Conservation (phyloP, 2,329 filamentous ascomycete species). For the Colletotrichum zoysiae region DNA sequence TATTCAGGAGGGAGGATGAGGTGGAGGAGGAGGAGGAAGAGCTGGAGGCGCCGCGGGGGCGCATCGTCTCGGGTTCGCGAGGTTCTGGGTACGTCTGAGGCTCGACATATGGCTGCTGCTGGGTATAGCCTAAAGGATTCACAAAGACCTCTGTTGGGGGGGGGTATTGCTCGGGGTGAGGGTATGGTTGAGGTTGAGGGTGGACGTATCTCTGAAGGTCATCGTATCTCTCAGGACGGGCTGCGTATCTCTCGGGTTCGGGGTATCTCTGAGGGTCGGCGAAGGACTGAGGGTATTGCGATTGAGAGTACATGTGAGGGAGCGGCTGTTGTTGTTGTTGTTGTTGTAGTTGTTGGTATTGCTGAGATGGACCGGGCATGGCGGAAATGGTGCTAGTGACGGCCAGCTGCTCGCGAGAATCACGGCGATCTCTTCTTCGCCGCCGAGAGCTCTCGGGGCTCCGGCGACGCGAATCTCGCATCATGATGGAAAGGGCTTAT, state of each 20-base stretch:
- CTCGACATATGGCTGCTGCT: conserved; percentile 31
- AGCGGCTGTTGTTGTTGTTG: conserved; percentile 23
- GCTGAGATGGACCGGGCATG: conserved; percentile 29
- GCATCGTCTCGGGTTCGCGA: conserved; percentile 37
- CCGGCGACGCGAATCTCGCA: conserved; percentile 67
- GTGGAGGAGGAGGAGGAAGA: conserved; percentile 63
- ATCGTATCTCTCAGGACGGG: conserved; percentile 29
- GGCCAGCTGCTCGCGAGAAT: conserved; percentile 39
- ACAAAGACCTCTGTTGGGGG: conserved; percentile 21
- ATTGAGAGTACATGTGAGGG: conserved; percentile 34
- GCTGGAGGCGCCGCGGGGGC: conserved; percentile 51
- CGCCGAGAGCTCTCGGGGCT: conserved; percentile 68
- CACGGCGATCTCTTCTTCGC: conserved; percentile 51
- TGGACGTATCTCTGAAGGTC: conserved; percentile 35
- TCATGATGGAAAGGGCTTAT: conserved; percentile 56
- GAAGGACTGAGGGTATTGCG: conserved; percentile 45
- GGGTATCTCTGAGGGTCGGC: conserved; percentile 42
- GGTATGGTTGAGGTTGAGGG: conserved; percentile 38
- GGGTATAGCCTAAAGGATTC: conserved; percentile 21
- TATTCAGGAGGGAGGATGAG: conserved; percentile 73
- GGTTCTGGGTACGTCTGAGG: conserved; percentile 36
- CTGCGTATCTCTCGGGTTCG: conserved; percentile 23
- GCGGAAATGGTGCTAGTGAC: conserved; percentile 27
- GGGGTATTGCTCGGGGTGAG: conserved; percentile 35
- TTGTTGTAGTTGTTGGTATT: conserved; percentile 25